These are phyloP conservation scores for Hypoxylon sp. DNA, from an alignment of 2,329 filamentous ascomycete genomes.

Conservation along the genomic window DNA sequence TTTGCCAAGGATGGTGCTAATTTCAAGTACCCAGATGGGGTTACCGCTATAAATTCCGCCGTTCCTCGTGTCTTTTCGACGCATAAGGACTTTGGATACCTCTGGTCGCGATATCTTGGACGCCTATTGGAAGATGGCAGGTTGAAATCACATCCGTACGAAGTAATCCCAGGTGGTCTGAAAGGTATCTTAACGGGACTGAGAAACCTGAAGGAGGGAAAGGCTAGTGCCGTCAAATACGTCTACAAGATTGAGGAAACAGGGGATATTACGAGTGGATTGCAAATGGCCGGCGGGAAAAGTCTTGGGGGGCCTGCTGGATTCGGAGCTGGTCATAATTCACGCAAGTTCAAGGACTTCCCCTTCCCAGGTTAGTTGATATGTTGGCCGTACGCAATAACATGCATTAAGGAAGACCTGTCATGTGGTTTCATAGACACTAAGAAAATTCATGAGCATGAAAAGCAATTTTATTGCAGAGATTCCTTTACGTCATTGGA, in stretches of 20 bases:
- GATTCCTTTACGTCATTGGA: not conserved
- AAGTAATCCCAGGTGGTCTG: conserved; percentile 69
- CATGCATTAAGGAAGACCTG: not conserved
- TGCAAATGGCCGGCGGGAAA: not conserved
- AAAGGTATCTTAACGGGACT: conserved; percentile 67
- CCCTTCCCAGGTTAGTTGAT: not conserved
- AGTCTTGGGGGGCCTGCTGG: not conserved
- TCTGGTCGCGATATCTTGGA: conserved; percentile 56
- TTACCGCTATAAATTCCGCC: conserved; percentile 28
- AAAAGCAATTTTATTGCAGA: not conserved
- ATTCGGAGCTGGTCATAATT: not conserved
- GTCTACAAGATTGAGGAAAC: conserved; percentile 64
- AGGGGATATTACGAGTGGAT: conserved; percentile 14
- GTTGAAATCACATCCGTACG: conserved; percentile 65
- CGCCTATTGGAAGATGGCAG: conserved; percentile 63
- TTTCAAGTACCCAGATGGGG: conserved; percentile 39
- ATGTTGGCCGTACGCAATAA: not conserved
- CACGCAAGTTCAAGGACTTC: conserved; percentile 6
- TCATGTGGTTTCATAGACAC: not conserved
- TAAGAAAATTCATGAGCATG: not conserved
- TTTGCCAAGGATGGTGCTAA: conserved; percentile 33
- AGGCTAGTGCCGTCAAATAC: conserved; percentile 75
- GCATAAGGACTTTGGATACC: conserved; percentile 40
- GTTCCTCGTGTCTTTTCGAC: conserved; percentile 26
- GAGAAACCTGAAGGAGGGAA: conserved; percentile 69